A percentile compares a stretch with the other conserved stretches of the same genome.
Conservation (phyloP, 176 grass and related monocot species). For the Metroxylon sagu region DNA sequence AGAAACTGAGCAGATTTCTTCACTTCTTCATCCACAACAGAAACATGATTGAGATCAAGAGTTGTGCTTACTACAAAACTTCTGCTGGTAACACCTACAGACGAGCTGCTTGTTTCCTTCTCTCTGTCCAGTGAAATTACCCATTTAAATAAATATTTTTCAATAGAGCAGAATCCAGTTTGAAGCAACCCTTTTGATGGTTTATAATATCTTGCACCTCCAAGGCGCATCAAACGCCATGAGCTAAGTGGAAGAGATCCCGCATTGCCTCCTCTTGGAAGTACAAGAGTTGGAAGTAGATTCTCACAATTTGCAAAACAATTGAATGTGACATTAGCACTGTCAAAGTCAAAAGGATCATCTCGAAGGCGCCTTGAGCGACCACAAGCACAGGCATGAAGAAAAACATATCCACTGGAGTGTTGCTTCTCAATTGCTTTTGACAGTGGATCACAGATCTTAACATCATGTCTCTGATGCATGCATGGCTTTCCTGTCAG, state of each 20-base stretch:
- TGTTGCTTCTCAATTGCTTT: slow-evolving; percentile 37
- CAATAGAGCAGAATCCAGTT: slow-evolving; percentile 64
- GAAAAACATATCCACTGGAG: slow-evolving; percentile 71
- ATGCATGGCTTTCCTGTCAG: slow-evolving; percentile 79
- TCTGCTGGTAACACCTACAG: slow-evolving; percentile 7
- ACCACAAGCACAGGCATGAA: slow-evolving; percentile 98
- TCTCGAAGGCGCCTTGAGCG: slow-evolving; percentile 62
- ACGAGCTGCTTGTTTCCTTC: slow-evolving; percentile 18
- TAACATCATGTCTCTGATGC: slow-evolving; percentile 45
- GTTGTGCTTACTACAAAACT: slow-evolving; percentile 25
- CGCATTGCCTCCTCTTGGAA: slow-evolving; percentile 34
- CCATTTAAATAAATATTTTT: slow-evolving; percentile 74
- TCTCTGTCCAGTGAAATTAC: slow-evolving; percentile 37
- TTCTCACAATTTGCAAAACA: slow-evolving; percentile 77
- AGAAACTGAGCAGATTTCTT: slow-evolving; percentile 1
- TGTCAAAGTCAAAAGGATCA: slow-evolving; percentile 84
- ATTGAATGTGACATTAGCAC: slow-evolving; percentile 67
- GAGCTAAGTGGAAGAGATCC: slow-evolving; percentile 34
- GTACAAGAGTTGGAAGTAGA: slow-evolving; percentile 60
- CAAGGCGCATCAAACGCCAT: slow-evolving; percentile 78
- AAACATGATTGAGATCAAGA: slow-evolving; percentile 18
- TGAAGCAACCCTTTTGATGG: slow-evolving; percentile 81
- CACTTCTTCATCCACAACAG: slow-evolving; percentile 9
- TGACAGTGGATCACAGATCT: slow-evolving; percentile 16
- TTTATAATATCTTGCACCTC: slow-evolving; percentile 90